Base-by-base conservation (phyloP, 2,329 filamentous ascomycete genomes). In the Pseudocercospora fuligena region DNA sequence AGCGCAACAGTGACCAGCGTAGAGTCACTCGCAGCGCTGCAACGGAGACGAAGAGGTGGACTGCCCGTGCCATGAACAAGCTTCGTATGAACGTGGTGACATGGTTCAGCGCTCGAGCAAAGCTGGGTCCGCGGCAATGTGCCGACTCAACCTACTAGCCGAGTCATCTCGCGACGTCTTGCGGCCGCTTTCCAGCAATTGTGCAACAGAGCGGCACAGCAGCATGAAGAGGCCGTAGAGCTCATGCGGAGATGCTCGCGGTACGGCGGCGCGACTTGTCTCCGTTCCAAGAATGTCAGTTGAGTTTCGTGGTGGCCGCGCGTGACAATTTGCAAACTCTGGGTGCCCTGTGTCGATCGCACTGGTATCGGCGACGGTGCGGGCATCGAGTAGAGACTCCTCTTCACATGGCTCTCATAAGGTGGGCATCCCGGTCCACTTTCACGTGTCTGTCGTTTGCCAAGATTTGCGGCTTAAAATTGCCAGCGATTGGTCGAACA, bases 391-490 rank as follows among this genome's bases (percentile, higher is more conserved):
- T 12, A 31, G 25, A 29, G 23, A 27, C 1, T 19, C 36, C 51
- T 21, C 21, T 29, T 56, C 25, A 33, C 16, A 33, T 56, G 27
- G 23, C 16, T 19, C 1, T 56, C 12, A 7, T 3, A 19, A 6
- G 2, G 7, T 43, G 40, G 23, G 9, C 27, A 56, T 51, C 51
- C 51, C 51, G 3, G 51, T 29, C 27, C 51, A 7, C 16, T 56
- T 56, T 31, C 51, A 56, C 51, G 51, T 56, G 51, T n/a, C 12
- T 27, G 51, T 4, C 51, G 23, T 31, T 56, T 31, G 51, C 51
- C 51, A 27, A 56, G 23, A 31, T 29, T 29, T 56, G 51, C 51
- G 51, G 51, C 51, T 56, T 56, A 27, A 56, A 29, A 56, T 31
- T 7, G 16, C 19, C 23, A 21, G 16, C 27, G 47, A 51, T 25